Base-by-base conservation (phyloP, 2,329 filamentous ascomycete species). In the Colletotrichum tanaceti region DNA sequence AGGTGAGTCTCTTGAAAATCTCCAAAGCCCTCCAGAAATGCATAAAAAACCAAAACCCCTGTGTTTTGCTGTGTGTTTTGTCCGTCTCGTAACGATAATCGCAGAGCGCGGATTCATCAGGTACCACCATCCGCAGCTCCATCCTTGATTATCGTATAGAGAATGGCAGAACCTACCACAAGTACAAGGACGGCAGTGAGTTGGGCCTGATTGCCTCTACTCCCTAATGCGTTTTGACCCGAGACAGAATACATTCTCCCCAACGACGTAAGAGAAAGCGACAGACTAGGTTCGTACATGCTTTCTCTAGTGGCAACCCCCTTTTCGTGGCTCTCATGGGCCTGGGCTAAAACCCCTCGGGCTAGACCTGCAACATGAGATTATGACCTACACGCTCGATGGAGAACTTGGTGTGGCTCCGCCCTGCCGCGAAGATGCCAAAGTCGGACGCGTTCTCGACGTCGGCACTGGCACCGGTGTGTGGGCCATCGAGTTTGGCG, bases 391-490 rank as follows among this genome's bases (percentile, higher is more conserved):
- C 44, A 60, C 44, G 2, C 2, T 60, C 11, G 20, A 49, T 24
- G 44, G n/a, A 9, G 14, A 11, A n/a, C 58, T 60, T 9, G 58
- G 58, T 4, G 20, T 39, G 14, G 58, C 58, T 10, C 44, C 58
- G 46, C 35, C 58, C 5, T 60, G 58, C 7, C 3, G 18, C 1
- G 11, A 43, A n/a, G 22, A 41, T 11, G 46, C 32, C 35, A 60
- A 52, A 16, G 35, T 52, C 5, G 58, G 58, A 2, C 58, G 58
- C 6, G 75, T 81, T 10, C 75, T 86, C 3, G 84, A 86, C 73
- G 72, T 84, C 43, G 83, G 83, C 10, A 84, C 82, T 1, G 83
- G 83, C 0, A 85, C 82, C 9, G 83, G 82, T 18, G 73, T 76
- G 7, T 82, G 80, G 79, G 78, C 78, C 4, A 80, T 85, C 10